Conservation (phyloP, 805 yeast species). For the Cyberlindnera subsufficiens region DNA sequence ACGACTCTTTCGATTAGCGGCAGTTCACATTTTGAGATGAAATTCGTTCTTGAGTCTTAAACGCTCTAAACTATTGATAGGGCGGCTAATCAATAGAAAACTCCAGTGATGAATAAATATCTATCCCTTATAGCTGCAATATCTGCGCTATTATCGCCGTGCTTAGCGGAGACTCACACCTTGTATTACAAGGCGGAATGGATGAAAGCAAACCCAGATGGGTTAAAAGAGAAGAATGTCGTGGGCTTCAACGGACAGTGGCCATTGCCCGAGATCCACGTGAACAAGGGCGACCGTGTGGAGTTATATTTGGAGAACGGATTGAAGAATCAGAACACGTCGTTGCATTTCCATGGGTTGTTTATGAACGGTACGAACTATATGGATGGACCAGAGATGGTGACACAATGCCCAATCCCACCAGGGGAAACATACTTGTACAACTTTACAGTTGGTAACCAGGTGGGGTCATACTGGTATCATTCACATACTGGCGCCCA, state of each 20-base stretch:
- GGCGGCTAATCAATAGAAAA: too few species aligned
- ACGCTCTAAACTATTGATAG: too few species aligned
- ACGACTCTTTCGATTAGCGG: too few species aligned
- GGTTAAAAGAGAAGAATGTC: conserved; percentile 45
- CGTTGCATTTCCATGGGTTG: conserved; percentile 77
- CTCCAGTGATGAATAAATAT: background rate
- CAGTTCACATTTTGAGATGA: too few species aligned
- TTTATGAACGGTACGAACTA: conserved; percentile 54
- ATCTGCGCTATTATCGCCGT: conserved; percentile 1
- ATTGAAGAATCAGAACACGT: conserved; percentile 43
- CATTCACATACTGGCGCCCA: conserved; percentile 77
- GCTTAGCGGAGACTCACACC: conserved; percentile 38
- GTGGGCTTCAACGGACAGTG: conserved; percentile 65
- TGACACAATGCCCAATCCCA: conserved; percentile 75
- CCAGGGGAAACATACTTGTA: conserved; percentile 62
- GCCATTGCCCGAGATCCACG: conserved; percentile 70
- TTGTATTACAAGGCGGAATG: conserved; percentile 54
- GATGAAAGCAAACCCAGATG: conserved; percentile 65
- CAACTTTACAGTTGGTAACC: conserved; percentile 63
- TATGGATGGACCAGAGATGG: conserved; percentile 79
- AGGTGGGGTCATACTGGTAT: conserved; percentile 80
- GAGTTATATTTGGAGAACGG: conserved; percentile 58
- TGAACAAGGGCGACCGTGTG: conserved; percentile 58
- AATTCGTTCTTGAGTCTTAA: too few species aligned
- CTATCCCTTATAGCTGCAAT: background rate